A percentile compares a stretch with the other conserved stretches of the same genome.
These are phyloP conservation scores for Epichloe coenophiala DNA, from an alignment of 2,329 filamentous ascomycete genomes.

Conservation along the genomic window DNA sequence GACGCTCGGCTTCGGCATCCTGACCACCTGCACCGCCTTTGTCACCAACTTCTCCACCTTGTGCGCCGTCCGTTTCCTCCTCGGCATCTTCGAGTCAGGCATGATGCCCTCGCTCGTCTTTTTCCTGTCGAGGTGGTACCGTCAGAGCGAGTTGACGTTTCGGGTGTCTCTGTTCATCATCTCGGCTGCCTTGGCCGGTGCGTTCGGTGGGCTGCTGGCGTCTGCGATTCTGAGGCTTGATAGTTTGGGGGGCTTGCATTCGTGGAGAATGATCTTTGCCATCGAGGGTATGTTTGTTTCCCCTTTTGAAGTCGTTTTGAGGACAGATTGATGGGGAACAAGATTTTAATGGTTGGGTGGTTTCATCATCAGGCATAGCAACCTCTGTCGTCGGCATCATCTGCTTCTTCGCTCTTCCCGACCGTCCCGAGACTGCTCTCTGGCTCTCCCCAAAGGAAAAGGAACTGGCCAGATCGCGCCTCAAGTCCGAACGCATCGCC, in stretches of 20 bases:
- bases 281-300: conserved; percentile 32
- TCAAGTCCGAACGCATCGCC: conserved; percentile 44
- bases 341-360: background rate
- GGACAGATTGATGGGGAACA: background rate
- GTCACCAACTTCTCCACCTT: conserved; percentile 33
- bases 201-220: conserved; percentile 52
- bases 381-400: conserved; percentile 37
- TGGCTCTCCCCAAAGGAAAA: conserved; percentile 53
- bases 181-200: conserved; percentile 51
- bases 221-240: conserved; percentile 47
- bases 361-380: conserved; percentile 36
- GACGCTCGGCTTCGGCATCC: conserved; percentile 43
- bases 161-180: conserved; percentile 51
- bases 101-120: conserved; percentile 55
- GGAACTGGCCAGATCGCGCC: conserved; percentile 45
- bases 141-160: conserved; percentile 47
- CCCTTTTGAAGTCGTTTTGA: background rate
- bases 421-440: conserved; percentile 49
- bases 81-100: conserved; percentile 50
- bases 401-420: conserved; percentile 48
- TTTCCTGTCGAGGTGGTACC: conserved; percentile 51
- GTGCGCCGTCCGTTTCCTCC: conserved; percentile 44
- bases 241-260: conserved; percentile 38
- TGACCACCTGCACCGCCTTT: conserved; percentile 47
- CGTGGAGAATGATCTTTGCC: conserved; percentile 59